Conservation (phyloP, 2,329 filamentous ascomycete genomes). For the Monilinia aucupariae region DNA sequence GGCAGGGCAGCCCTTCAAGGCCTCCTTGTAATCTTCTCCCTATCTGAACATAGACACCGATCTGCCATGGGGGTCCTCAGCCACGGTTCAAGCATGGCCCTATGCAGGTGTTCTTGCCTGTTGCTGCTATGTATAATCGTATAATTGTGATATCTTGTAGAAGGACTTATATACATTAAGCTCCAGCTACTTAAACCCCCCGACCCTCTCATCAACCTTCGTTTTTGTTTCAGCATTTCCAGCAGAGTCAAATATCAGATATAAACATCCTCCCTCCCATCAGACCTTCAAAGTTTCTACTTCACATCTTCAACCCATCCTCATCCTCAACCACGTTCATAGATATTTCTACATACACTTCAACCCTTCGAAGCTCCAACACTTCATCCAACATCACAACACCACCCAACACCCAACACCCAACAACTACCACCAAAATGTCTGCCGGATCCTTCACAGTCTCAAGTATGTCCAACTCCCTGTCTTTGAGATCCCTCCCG, state of each 20-base stretch:
- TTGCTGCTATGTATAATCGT: constrained; percentile 5
- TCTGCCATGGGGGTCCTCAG: constrained; percentile 10
- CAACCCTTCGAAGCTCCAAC: neutral
- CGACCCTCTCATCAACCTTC: constrained; percentile 1
- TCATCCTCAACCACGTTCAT: neutral
- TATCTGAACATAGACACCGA: constrained; percentile 14
- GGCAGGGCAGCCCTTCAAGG: neutral
- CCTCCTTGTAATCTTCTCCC: constrained; percentile 1
- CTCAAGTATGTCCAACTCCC: constrained; percentile 13
- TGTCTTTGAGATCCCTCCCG: neutral
- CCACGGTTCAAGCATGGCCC: constrained; percentile 14
- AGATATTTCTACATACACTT: neutral
- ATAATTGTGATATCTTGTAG: constrained; percentile 11
- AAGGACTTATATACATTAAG: neutral
- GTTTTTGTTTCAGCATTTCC: constrained; percentile 14
- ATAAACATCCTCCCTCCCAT: constrained; percentile 13
- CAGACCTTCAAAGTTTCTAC: neutral
- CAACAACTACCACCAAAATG: neutral
- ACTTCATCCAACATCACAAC: neutral
- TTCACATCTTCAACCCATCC: neutral
- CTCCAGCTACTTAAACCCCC: constrained; percentile 13
- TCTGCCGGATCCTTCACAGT: constrained; percentile 8
- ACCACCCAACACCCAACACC: constrained; percentile 4
- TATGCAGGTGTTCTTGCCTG: constrained; percentile 16
- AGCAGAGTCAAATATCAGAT: constrained; percentile 13